phyloP scores from a whole-genome alignment of 2,329 filamentous ascomycete genomes.

The Paecilomyces fulvus region DNA sequence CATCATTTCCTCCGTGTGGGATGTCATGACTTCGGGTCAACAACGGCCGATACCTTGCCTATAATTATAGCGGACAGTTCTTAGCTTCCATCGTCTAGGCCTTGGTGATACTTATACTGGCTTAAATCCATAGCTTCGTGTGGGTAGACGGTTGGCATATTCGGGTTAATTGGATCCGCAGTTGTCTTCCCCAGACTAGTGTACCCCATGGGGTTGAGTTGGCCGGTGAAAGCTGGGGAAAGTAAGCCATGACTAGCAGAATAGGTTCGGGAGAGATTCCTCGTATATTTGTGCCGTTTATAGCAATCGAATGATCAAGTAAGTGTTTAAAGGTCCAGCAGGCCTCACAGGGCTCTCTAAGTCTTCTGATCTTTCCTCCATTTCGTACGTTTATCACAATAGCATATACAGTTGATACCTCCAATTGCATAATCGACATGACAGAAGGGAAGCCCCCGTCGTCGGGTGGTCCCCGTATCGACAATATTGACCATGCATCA shows the following conservation, averaged over 20 bases:
- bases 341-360: neutral
- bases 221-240: neutral
- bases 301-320: neutral
- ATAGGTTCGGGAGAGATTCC: neutral
- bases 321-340: neutral
- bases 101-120: neutral
- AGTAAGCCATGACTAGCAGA: neutral
- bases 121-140: too few relatives aligned
- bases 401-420: neutral
- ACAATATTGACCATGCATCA: neutral
- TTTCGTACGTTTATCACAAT: neutral
- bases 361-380: neutral
- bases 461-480: neutral
- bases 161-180: neutral
- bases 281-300: neutral
- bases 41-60: neutral
- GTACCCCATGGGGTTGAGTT: neutral
- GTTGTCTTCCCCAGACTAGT: neutral
- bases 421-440: neutral
- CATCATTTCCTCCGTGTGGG: conserved; percentile 4
- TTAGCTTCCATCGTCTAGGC: neutral
- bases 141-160: neutral
- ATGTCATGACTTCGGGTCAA: conserved; percentile 4
- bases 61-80: neutral
- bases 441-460: neutral